A percentile compares a stretch with the other conserved stretches of the same genome.
phyloP scores from a whole-genome alignment of 768 basidiomycete species.

The Postia placenta region DNA sequence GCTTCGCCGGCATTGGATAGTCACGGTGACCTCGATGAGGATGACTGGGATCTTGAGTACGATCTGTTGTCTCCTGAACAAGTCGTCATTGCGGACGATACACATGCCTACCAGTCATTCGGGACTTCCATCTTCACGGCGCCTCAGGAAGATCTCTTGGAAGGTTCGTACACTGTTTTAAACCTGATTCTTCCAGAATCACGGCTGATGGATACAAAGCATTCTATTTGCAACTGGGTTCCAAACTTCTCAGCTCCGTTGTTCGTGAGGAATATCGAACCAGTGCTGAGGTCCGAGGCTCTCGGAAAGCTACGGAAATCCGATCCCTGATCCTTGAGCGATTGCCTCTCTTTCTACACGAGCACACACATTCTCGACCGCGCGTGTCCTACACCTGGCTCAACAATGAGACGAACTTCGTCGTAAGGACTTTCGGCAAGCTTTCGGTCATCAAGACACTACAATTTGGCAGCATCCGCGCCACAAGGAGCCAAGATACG shows the following conservation, averaged over 20 bases:
- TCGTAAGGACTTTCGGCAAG: constrained; percentile 63
- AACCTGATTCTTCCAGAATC: not conserved
- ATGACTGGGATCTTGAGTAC: constrained; percentile 68
- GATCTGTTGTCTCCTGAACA: constrained; percentile 65
- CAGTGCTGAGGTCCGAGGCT: constrained; percentile 41
- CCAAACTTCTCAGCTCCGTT: constrained; percentile 60
- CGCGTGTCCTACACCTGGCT: constrained; percentile 64
- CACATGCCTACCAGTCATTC: constrained; percentile 73
- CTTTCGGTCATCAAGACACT: constrained; percentile 59
- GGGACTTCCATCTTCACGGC: constrained; percentile 69
- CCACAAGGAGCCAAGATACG: constrained; percentile 55
- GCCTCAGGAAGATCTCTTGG: constrained; percentile 87
- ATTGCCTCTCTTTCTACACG: constrained; percentile 86
- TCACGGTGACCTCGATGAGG: constrained; percentile 53
- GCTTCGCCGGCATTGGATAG: constrained; percentile 24
- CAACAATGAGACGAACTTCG: constrained; percentile 54
- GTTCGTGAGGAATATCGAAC: constrained; percentile 75
- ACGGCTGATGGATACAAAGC: constrained; percentile 30
- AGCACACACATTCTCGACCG: constrained; percentile 66
- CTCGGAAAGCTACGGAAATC: constrained; percentile 43
- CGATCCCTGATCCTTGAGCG: constrained; percentile 71
- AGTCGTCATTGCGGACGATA: constrained; percentile 78
- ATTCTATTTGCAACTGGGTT: constrained; percentile 77
- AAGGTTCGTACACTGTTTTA: constrained; percentile 42
- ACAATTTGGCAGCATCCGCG: constrained; percentile 40